Evolutionary conservation across 352 stramenopile genomes (phyloP).

Genomic region (Bremia lactucae): DNA sequence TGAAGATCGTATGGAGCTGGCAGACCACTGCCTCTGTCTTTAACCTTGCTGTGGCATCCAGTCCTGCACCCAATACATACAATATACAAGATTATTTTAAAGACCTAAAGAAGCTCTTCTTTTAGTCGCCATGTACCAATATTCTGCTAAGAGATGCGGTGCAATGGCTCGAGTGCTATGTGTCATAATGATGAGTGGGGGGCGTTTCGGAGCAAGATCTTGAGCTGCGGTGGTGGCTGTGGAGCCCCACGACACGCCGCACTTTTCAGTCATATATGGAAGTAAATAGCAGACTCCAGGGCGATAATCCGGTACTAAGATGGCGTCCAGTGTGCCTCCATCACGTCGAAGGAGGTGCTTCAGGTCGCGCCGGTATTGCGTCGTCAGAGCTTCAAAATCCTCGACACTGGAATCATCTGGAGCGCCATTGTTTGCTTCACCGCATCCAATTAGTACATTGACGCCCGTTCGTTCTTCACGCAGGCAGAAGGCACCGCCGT

Average conservation of each 20-base stretch:
- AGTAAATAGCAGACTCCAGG: constrained; percentile 62
- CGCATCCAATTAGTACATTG: constrained; percentile 52
- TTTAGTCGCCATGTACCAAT: no score
- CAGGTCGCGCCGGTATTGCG: constrained; percentile 49
- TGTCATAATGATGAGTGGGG: constrained; percentile 57
- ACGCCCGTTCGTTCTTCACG: constrained; percentile 40
- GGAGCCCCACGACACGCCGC: constrained; percentile 13
- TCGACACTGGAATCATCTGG: constrained; percentile 32
- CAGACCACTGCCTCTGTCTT: constrained; percentile 40
- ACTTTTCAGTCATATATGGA: constrained; percentile 61
- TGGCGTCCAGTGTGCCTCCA: constrained; percentile 30
- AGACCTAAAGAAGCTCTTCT: no score
- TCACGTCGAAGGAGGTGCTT: constrained; percentile 40
- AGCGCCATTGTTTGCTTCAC: constrained; percentile 23
- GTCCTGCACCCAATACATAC: constrained; percentile 15
- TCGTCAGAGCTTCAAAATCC: constrained; percentile 16
- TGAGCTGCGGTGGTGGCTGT: constrained; percentile 1
- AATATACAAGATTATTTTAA: constrained; percentile 1
- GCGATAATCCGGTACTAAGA: constrained; percentile 62
- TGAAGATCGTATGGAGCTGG: constrained; percentile 35
- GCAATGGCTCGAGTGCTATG: constrained; percentile 65
- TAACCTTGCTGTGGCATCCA: constrained; percentile 30
- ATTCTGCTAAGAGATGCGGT: constrained; percentile 59
- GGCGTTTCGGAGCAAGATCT: constrained; percentile 17
- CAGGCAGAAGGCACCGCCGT: constrained; percentile 56